Percentiles rank a stretch among this genome's conserved stretches.
Conservation (phyloP, 176 grass and related monocot species). For the Cenchrus purpureus region DNA sequence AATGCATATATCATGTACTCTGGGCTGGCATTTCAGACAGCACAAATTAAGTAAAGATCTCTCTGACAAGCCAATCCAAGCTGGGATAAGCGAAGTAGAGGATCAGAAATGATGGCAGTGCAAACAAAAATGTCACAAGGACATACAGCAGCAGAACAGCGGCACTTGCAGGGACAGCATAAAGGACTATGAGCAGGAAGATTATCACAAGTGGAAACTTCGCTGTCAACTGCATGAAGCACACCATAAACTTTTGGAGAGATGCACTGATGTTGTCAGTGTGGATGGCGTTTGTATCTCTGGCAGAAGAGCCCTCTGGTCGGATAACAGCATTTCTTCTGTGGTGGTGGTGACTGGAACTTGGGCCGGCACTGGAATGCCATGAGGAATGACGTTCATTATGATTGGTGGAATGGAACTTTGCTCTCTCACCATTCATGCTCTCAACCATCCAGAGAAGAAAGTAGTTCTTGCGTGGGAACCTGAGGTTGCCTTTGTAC, state of each 20-base stretch:
- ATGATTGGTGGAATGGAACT: conserved; percentile 45
- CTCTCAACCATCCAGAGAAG: conserved; percentile 96
- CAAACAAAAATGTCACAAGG: conserved; percentile 83
- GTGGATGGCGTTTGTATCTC: conserved; percentile 14
- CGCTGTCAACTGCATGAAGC: conserved; percentile 71
- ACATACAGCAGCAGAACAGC: conserved; percentile 64
- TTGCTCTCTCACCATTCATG: conserved; percentile 75
- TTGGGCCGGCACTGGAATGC: conserved; percentile 25
- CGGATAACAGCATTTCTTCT: conserved; percentile 27
- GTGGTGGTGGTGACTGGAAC: conserved; percentile 46
- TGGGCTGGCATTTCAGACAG: background rate
- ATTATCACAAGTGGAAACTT: conserved; percentile 88
- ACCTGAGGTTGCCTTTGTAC: conserved; percentile 81
- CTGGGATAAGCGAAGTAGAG: conserved; percentile 88
- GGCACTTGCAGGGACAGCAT: conserved; percentile 78
- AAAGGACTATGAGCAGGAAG: conserved; percentile 87
- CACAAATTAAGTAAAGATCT: conserved; percentile 63
- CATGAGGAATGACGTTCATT: conserved; percentile 40
- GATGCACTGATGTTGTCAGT: conserved; percentile 56
- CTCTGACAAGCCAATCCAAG: conserved; percentile 85
- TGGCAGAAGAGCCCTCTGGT: conserved; percentile 22
- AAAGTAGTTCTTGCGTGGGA: conserved; percentile 91
- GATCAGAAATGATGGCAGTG: conserved; percentile 80
- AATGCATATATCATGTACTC: background rate
- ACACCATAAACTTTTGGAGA: conserved; percentile 64